Base-by-base conservation (phyloP, 140 eudicot genomes). In the Senecio squalidus region DNA sequence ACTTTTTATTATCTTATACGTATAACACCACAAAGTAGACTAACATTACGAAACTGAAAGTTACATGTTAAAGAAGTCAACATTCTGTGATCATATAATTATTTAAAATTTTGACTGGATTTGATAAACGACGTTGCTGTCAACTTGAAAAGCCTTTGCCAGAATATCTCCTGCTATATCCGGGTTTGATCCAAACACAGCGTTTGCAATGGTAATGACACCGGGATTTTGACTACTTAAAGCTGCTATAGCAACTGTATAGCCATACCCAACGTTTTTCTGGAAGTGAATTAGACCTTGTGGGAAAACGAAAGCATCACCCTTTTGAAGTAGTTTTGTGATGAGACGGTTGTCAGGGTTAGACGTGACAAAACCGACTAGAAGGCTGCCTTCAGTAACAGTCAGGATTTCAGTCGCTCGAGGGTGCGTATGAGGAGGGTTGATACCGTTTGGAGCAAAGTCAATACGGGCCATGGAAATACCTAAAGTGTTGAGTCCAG, bases 351-450 rank as follows among this genome's bases (percentile, higher is more conserved):
- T 48, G 17, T 68, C 67, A 0, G 74, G 27, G 60, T 46, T 68
- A 1, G 61, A 58, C 11, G 68, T 58, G 1, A 68, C 66, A 36
- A 68, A 68, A 15, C 74, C 74, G 1, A 58, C 74, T 20, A 20
- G 43, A 38, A 69, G 3, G 8, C 18, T 47, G 6, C 75, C 68
- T 38, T 52, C 34, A 21, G 60, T 4, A 8, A 60, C 75, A 1
- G 60, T 53, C 47, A 69, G 26, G 6, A 69, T 59, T 69, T 69
- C 68, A 18, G 68, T 44, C 21, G 74, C 67, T 3, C 74, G 45
- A 6, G 74, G 67, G 51, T 68, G 74, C 6, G 58, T 68, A 18
- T 69, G 74, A 21, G 68, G 74, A 20, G 74, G 62, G 55, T 69
- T 69, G 13, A 56, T 34, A 23, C 73, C 73, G 23, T 38, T 14